Percentiles rank a stretch among this genome's conserved stretches.
These are phyloP conservation scores for Drosera capensis DNA, from an alignment of 148 eudicot genomes.

Conservation along the genomic window DNA sequence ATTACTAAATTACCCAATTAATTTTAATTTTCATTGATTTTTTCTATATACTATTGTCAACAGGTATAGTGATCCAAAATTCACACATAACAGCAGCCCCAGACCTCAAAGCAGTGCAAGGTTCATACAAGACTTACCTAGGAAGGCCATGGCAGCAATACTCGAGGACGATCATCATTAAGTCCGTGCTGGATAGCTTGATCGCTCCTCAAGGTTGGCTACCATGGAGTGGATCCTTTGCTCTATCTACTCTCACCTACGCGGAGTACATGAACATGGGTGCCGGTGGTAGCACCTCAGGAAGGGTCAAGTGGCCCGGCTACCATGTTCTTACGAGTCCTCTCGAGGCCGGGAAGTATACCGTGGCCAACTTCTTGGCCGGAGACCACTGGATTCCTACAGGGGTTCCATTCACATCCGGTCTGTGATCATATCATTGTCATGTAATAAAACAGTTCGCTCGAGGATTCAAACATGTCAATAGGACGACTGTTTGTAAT, in stretches of 20 bases:
- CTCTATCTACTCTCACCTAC: conserved; percentile 27
- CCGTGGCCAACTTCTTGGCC: conserved; percentile 30
- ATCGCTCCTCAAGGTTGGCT: conserved; percentile 42
- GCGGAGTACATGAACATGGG: conserved; percentile 52
- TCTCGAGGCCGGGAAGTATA: conserved; percentile 22
- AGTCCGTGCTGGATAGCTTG: conserved; percentile 19
- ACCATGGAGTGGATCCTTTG: conserved; percentile 37
- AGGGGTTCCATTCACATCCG: conserved; percentile 40
- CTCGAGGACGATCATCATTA: conserved; percentile 40
- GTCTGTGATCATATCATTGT: conserved; percentile 27
- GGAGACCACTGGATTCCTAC: conserved; percentile 41
- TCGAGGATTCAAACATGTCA: too few relatives aligned
- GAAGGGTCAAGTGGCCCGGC: conserved; percentile 48
- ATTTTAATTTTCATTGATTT: background rate
- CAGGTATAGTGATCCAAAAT: conserved; percentile 38
- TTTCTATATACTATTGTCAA: background rate
- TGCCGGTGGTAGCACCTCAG: conserved; percentile 23
- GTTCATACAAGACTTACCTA: conserved; percentile 17
- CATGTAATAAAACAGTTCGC: too few relatives aligned
- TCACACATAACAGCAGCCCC: conserved; percentile 25
- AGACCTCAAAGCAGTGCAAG: conserved; percentile 17
- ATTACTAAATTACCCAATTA: too few relatives aligned
- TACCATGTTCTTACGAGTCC: conserved; percentile 22
- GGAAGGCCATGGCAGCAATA: conserved; percentile 57
- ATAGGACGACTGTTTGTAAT: too few relatives aligned